Evolutionary conservation across 2,329 filamentous ascomycete species (phyloP).

Genomic region (Fusarium sp.): DNA sequence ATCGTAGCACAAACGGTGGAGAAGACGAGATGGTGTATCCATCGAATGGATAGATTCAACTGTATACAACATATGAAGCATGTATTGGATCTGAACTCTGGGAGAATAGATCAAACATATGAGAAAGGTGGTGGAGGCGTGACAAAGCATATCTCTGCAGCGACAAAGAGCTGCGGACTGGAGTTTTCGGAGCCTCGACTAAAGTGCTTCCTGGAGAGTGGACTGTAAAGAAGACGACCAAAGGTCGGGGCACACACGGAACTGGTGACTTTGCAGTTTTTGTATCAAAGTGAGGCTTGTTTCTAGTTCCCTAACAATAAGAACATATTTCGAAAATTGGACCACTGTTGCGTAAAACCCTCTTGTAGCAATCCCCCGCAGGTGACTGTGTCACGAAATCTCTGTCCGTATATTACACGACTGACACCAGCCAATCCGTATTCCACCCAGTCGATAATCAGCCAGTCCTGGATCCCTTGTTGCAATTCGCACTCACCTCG

Average conservation of each 20-base stretch:
- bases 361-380: neutral
- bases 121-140: conserved; percentile 6
- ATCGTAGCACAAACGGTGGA: conserved; percentile 29
- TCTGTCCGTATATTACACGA: neutral
- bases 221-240: conserved; percentile 21
- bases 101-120: conserved; percentile 14
- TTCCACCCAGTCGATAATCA: conserved; percentile 4
- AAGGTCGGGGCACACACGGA: conserved; percentile 21
- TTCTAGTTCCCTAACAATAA: conserved; percentile 30
- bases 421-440: neutral
- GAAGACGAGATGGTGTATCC: conserved; percentile 22
- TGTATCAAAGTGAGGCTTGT: conserved; percentile 33
- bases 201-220: conserved; percentile 28
- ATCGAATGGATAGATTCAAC: conserved; percentile 18
- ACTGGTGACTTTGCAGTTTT: conserved; percentile 20
- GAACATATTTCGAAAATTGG: conserved; percentile 40
- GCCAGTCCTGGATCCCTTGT: conserved; percentile 8
- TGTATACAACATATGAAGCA: conserved; percentile 38
- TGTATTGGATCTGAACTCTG: conserved; percentile 29
- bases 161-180: conserved; percentile 39
- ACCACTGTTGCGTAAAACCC: conserved; percentile 7
- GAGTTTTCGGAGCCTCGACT: conserved; percentile 38
- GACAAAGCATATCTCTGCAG: conserved; percentile 38
- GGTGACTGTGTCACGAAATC: neutral
- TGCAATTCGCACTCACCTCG: conserved; percentile 50